phyloP scores from a whole-genome alignment of 768 basidiomycete genomes.

The Dictyophora rubrovolvata region DNA sequence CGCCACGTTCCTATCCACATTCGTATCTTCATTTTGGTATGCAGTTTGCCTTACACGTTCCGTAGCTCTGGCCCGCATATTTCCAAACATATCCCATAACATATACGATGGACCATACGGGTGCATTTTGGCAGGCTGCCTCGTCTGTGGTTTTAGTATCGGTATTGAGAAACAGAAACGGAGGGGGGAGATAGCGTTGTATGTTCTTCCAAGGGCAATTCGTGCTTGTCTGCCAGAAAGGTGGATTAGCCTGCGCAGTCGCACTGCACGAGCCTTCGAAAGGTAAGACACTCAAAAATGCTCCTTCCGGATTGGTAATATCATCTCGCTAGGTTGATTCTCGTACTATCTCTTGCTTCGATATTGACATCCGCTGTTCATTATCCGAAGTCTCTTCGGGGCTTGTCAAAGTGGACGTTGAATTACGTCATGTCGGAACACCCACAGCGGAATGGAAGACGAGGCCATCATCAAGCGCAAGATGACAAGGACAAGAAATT shows the following conservation, averaged over 20 bases:
- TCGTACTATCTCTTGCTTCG: slow-evolving; percentile 53
- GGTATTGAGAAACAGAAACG: slow-evolving; percentile 66
- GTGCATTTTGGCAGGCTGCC: slow-evolving; percentile 52
- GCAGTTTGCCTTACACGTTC: slow-evolving; percentile 62
- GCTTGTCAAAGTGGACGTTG: slow-evolving; percentile 63
- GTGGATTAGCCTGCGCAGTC: slow-evolving; percentile 38
- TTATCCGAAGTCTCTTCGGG: slow-evolving; percentile 54
- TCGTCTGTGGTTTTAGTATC: slow-evolving; percentile 66
- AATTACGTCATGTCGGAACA: slow-evolving; percentile 57
- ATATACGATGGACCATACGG: slow-evolving; percentile 74
- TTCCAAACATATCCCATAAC: slow-evolving; percentile 63
- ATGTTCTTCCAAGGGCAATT: slow-evolving; percentile 64
- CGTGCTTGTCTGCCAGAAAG: slow-evolving; percentile 48
- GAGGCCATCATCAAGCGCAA: neutral
- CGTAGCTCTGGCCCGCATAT: slow-evolving; percentile 47
- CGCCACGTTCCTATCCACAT: slow-evolving; percentile 61
- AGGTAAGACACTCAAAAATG: slow-evolving; percentile 27
- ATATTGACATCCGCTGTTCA: slow-evolving; percentile 56
- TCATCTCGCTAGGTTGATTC: slow-evolving; percentile 35
- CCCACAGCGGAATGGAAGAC: slow-evolving; percentile 36
- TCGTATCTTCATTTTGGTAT: slow-evolving; percentile 63
- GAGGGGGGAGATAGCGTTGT: slow-evolving; percentile 71
- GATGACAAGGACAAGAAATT: slow-evolving; percentile 2
- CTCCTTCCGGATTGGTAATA: neutral
- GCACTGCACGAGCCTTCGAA: slow-evolving; percentile 36